Evolutionary conservation across 768 basidiomycete genomes (phyloP), one percentile per base, ranked within the genome.

Genomic region (Fistulinella prunicolor): DNA sequence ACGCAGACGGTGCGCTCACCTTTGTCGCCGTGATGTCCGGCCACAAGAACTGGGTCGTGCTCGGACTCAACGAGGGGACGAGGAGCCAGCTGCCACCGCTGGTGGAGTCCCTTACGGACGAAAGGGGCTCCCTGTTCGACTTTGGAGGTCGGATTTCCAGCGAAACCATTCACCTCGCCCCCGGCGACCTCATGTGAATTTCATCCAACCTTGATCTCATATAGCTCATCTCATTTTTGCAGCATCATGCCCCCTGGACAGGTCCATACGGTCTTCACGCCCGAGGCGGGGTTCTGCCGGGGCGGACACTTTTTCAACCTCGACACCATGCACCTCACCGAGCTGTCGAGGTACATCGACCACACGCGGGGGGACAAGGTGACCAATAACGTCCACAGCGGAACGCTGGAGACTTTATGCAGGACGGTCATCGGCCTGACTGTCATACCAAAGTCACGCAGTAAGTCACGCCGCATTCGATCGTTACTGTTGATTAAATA

Each of bases 241-340:
- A 53, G 47, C 1, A 49, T 50, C 4, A 50, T 50, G 44, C 47
- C 51, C 0, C 54, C 54, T 0, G 39, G 45, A 0, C 35, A 50
- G 19, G 2, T 24, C 0, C 58, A 60, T 30, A 1, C 23, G 0
- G 46, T 60, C 0, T 60, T 41, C 10, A 56, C 55, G 0, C 51
- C 49, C 1, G 37, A 50, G 1, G 50, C 43, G 1, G 10, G 41
- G 0, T 50, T 60, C 12, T 47, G 17, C 1, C 14, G 20, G 0
- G 51, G 59, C 0, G 46, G 58, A 0, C 46, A 57, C 7, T 57
- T 49, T n/a, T 57, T 44, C 19, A 47, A 43, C 38, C 16, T 54
- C 1, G 28, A 54, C 6, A 38, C 29, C 0, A 53, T 53, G 44
- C 47, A 53, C 14, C 35, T 53, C 9, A 47, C 20, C 0, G 26